Evolutionary conservation across 768 basidiomycete species (phyloP), one percentile per base, ranked within the genome.

Genomic region (Pilatotrama ljubarskyi): DNA sequence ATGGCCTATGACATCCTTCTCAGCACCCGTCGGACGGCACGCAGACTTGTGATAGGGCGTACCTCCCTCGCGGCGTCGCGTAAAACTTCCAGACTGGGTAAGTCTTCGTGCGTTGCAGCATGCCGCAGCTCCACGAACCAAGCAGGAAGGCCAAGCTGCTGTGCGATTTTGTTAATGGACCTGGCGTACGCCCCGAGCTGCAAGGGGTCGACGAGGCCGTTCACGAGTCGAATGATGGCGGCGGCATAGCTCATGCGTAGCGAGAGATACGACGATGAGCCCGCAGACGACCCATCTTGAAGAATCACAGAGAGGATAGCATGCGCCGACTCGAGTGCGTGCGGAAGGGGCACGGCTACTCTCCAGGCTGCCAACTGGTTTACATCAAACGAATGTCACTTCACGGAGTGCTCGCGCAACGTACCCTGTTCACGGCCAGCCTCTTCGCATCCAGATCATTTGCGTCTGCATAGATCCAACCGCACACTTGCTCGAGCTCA

Each of bases 81-180:
- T 17, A 97, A 79, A 5, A 95, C 73, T 53, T 87, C 85, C 10
- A 98, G 77, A 64, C 88, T 88, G 0, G 96, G 97, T 13, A 98
- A 76, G 61, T 96, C 93, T 68, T 98, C 96, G 68, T 98, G 97
- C 1, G 97, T 99, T 13, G 93, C 92, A 25, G 93, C 92, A 76
- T 98, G 97, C 40, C 97, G 82, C 11, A 98, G 78, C 65, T 96
- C 93, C 13, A 99, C 95, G 10, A 98, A 79, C 88, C 91, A 95
- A 0, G 80, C 75, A 0, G 97, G 96, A 1, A 99, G 77, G 0
- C 89, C 88, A 11, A 99, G 82, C 68, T 95, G 91, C 3, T 80
- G 77, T 1, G 96, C 94, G 62, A 99, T 91, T 40, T 89, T 85
- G 0, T 90, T 85, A 65, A 98, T 98, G 2, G 97, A 89, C 20